These are phyloP conservation scores for Stentor roeselii DNA, from an alignment of 73 alveolate genomes.

Conservation along the genomic window DNA sequence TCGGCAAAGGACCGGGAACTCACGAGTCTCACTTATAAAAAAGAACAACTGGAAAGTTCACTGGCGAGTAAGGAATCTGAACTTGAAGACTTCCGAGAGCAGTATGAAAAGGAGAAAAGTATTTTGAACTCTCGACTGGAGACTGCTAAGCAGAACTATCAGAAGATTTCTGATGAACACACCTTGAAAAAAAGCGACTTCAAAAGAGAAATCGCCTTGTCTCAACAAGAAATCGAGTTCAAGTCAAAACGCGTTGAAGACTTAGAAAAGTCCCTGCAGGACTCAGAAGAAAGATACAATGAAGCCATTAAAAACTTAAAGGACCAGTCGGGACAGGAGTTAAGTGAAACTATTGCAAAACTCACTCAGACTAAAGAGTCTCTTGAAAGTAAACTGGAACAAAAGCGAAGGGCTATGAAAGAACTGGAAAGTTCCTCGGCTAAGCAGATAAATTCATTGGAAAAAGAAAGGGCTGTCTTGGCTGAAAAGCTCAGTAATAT, in stretches of 20 bases:
- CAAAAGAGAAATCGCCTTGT: conserved; percentile 28
- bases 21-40: conserved; percentile 58
- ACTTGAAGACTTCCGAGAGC: conserved; percentile 73
- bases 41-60: conserved; percentile 67
- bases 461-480: conserved; percentile 21
- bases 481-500: conserved; percentile 6
- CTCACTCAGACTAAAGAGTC: conserved; percentile 5
- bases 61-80: conserved; percentile 89
- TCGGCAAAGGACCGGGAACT: conserved; percentile 61
- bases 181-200: conserved; percentile 23
- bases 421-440: not conserved
- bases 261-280: conserved; percentile 24
- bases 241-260: conserved; percentile 16
- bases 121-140: not conserved
- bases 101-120: conserved; percentile 61
- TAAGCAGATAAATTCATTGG: conserved; percentile 1
- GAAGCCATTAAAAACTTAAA: conserved; percentile 19
- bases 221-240: conserved; percentile 25
- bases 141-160: not conserved
- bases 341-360: conserved; percentile 9
- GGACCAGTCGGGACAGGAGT: conserved; percentile 25
- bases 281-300: conserved; percentile 12
- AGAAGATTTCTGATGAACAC: conserved; percentile 26
- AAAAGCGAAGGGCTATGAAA: not conserved
- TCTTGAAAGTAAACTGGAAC: conserved; percentile 20